These are phyloP conservation scores for Rhizomucor pusillus DNA, from an alignment of 371 early-diverging fungal genomes.

Conservation along the genomic window DNA sequence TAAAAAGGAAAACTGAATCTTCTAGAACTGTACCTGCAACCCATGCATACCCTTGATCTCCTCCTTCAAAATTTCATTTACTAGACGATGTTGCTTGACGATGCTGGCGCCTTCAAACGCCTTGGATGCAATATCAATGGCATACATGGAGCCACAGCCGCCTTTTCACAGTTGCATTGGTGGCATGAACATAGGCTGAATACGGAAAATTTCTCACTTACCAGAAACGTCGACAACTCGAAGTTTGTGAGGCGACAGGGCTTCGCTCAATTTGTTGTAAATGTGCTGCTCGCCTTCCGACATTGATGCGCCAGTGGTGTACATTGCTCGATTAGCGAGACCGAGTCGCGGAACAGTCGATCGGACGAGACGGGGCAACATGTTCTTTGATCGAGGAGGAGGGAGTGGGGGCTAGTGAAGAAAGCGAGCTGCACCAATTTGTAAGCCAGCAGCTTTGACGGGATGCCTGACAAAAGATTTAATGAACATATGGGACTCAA, in stretches of 20 bases:
- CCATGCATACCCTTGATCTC: constrained; percentile 94
- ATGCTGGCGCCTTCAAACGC: constrained; percentile 72
- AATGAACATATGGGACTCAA: too few species aligned
- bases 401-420: neutral
- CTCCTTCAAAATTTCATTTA: constrained; percentile 81
- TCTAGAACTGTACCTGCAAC: constrained; percentile 54
- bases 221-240: constrained; percentile 85
- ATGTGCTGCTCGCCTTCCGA: constrained; percentile 71
- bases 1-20: neutral
- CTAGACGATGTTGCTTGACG: constrained; percentile 89
- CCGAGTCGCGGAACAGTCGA: constrained; percentile 1
- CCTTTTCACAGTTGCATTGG: constrained; percentile 37
- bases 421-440: too few species aligned
- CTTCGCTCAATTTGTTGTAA: constrained; percentile 65
- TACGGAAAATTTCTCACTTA: constrained; percentile 42
- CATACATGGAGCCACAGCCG: constrained; percentile 95
- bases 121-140: constrained; percentile 77
- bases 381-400: neutral
- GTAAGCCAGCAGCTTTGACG: too few species aligned
- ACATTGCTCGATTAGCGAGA: constrained; percentile 2
- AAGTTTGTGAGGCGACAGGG: constrained; percentile 69
- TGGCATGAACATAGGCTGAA: too few species aligned
- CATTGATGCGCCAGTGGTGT: constrained; percentile 7
- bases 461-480: too few species aligned
- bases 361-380: constrained; percentile 4